Percentiles rank a stretch among this genome's conserved stretches.
These are phyloP conservation scores for Globisporangium abappressorium DNA, from an alignment of 352 stramenopile genomes.

Conservation along the genomic window DNA sequence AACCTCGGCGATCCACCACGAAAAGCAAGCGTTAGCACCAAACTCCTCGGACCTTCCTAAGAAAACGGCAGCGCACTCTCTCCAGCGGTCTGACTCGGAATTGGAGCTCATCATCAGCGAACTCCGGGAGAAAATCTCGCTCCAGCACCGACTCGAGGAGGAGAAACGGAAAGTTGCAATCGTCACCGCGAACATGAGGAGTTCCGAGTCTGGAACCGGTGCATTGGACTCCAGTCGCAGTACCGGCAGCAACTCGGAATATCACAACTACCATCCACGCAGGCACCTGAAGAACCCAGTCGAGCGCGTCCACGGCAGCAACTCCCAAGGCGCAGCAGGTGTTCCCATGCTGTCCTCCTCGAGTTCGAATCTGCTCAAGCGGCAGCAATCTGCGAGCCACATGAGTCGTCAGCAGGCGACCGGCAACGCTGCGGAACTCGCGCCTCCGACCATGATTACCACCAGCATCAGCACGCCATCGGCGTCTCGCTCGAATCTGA, in stretches of 20 bases:
- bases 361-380: conserved; percentile 2
- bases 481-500: conserved; percentile 3
- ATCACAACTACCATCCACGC: conserved; percentile 24
- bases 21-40: not conserved
- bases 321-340: conserved; percentile 1
- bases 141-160: conserved; percentile 29
- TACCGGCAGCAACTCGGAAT: not conserved
- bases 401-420: not conserved
- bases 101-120: conserved; percentile 68
- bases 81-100: conserved; percentile 52
- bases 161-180: conserved; percentile 3
- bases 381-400: conserved; percentile 5
- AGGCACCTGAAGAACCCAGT: conserved; percentile 67
- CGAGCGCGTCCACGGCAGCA: conserved; percentile 38
- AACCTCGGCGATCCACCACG: not conserved
- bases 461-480: conserved; percentile 3
- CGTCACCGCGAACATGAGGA: not conserved
- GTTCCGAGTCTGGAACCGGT: not conserved
- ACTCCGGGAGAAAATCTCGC: conserved; percentile 49
- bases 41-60: not conserved
- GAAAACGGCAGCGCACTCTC: conserved; percentile 1
- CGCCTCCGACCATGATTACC: not conserved
- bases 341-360: conserved; percentile 5
- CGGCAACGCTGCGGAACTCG: not conserved
- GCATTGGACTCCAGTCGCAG: conserved; percentile 14